A percentile compares a stretch with the other conserved stretches of the same genome.
Evolutionary conservation across 2,329 filamentous ascomycete species (phyloP).

Genomic region (Colletotrichum musicola): DNA sequence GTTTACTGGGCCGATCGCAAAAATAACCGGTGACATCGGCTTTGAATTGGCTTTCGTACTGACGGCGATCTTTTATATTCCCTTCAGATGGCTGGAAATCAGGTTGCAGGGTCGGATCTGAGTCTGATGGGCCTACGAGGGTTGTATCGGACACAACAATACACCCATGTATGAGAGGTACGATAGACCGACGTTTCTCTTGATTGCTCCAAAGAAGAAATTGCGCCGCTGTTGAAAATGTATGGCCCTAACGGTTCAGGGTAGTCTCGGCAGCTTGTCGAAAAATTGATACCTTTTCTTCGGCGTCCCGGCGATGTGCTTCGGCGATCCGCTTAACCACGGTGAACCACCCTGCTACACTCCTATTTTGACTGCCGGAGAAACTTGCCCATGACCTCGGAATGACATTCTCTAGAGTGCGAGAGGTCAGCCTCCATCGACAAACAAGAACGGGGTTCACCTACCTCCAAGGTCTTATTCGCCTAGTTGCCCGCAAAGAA

Average conservation of each 20-base stretch:
- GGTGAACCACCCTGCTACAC: conserved; percentile 6
- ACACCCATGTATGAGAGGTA: conserved; percentile 29
- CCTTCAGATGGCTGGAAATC: conserved; percentile 53
- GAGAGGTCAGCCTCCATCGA: conserved; percentile 11
- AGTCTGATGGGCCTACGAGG: not conserved
- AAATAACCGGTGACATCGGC: conserved; percentile 58
- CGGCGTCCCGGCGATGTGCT: conserved; percentile 13
- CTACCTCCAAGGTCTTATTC: conserved; percentile 25
- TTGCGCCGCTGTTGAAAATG: conserved; percentile 11
- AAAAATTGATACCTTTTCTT: conserved; percentile 21
- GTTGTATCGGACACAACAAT: not conserved
- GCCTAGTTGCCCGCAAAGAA: conserved; percentile 77
- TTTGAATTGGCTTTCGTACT: conserved; percentile 59
- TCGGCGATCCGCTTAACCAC: conserved; percentile 13
- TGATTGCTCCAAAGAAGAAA: conserved; percentile 10
- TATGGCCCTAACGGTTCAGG: conserved; percentile 14
- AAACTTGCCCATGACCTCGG: not conserved
- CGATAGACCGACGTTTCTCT: conserved; percentile 30
- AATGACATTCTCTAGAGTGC: not conserved
- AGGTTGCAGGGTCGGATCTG: conserved; percentile 46
- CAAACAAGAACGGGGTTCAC: not conserved
- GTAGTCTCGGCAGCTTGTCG: conserved; percentile 12
- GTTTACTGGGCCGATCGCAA: conserved; percentile 58
- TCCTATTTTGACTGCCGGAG: not conserved
- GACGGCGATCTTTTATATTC: conserved; percentile 55